Percentiles rank a stretch among this genome's conserved stretches.
These are phyloP conservation scores for Diaporthe eres DNA, from an alignment of 2,329 filamentous ascomycete genomes.

Conservation along the genomic window DNA sequence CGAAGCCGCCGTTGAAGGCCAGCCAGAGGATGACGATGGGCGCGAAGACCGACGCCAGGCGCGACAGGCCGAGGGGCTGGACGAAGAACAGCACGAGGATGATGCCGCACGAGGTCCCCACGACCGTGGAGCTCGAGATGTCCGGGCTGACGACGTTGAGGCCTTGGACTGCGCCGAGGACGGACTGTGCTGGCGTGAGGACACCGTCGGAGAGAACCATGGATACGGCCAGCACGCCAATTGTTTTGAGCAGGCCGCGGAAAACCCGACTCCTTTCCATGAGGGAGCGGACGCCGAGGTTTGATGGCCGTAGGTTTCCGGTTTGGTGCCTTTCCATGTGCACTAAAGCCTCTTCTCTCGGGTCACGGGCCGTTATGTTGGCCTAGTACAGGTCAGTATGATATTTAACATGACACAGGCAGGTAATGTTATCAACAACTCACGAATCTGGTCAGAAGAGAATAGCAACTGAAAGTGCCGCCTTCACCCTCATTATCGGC, in stretches of 20 bases:
- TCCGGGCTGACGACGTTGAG: constrained; percentile 68
- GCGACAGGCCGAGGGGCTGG: constrained; percentile 74
- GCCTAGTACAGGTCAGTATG: constrained; percentile 47
- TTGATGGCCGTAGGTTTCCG: constrained; percentile 66
- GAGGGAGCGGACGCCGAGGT: constrained; percentile 64
- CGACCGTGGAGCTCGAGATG: constrained; percentile 69
- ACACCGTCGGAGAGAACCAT: constrained; percentile 76
- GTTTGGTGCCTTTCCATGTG: constrained; percentile 71
- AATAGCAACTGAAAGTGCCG: constrained; percentile 77
- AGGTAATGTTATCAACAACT: not conserved
- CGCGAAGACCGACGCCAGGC: constrained; percentile 71
- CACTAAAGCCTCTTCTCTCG: constrained; percentile 66
- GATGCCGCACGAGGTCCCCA: constrained; percentile 75
- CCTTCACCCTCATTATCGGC: constrained; percentile 80
- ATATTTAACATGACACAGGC: no score
- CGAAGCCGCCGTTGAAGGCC: constrained; percentile 71
- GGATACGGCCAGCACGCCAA: constrained; percentile 75
- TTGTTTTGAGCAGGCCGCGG: constrained; percentile 68
- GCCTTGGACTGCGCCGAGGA: constrained; percentile 77
- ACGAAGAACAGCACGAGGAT: constrained; percentile 73
- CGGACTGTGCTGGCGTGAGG: constrained; percentile 76
- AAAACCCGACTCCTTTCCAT: constrained; percentile 70
- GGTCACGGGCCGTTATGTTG: constrained; percentile 74
- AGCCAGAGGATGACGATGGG: constrained; percentile 78
- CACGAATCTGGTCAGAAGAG: constrained; percentile 70